A percentile compares a stretch with the other conserved stretches of the same genome.
phyloP scores from a whole-genome alignment of 192 early-diverging fungal genomes.

The Backusella tarrabulga region DNA sequence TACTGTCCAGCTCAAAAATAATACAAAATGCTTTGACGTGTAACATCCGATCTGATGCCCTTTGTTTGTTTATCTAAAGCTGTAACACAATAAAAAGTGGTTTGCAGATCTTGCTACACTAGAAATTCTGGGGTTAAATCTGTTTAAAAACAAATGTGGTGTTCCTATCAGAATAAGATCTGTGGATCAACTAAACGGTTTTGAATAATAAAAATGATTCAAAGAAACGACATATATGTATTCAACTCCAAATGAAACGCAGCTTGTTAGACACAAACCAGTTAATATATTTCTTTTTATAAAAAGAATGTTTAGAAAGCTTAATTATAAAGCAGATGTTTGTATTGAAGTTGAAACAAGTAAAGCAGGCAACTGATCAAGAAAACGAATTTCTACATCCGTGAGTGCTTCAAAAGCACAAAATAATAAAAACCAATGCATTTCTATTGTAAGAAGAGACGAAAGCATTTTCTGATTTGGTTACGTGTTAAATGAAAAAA shows the following conservation, averaged over 20 bases:
- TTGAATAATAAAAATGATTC: background rate
- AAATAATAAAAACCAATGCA: background rate
- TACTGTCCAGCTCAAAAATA: background rate
- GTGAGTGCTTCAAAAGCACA: background rate
- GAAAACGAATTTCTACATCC: background rate
- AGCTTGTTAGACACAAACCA: background rate
- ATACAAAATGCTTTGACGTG: background rate
- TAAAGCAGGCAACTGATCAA: background rate
- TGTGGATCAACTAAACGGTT: background rate
- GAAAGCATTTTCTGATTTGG: background rate
- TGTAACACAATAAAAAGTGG: background rate
- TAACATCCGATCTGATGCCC: background rate
- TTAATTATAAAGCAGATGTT: background rate
- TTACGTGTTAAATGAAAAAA: background rate
- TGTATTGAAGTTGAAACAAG: background rate
- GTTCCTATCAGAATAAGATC: background rate
- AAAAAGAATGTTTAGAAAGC: background rate
- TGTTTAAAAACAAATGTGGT: background rate
- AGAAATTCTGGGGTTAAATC: background rate
- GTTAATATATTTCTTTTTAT: background rate
- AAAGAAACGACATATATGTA: background rate
- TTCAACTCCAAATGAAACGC: background rate
- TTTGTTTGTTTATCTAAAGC: background rate
- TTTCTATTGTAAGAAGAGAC: background rate
- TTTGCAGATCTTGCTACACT: slow-evolving; percentile 6